Base-by-base conservation (phyloP, 192 early-diverging fungal species). In the Coemansia reversa region DNA sequence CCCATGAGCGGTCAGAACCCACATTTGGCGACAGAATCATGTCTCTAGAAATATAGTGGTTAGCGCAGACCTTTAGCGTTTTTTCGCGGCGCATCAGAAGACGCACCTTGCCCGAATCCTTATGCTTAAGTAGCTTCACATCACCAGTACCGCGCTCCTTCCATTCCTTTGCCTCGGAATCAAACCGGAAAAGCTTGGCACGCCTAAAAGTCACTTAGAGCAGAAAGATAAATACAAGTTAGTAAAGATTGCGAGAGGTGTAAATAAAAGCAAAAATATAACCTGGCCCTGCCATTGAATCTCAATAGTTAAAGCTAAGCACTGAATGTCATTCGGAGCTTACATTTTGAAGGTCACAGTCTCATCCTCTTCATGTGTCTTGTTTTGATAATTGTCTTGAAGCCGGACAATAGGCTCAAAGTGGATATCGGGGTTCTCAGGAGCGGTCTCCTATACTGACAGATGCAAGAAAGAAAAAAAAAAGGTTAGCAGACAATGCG, bases 101-200 rank as follows among this genome's bases (percentile, higher is more conserved):
- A 69, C 97, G 95, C 75, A 98, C 82, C 83, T 94, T 95, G 59
- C 84, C 84, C 65, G 86, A 84, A 54, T 86, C 83, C 86, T 95
- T 94, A 88, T 99, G 96, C 82, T 92, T 86, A 69, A 99, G 80
- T 51, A 99, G 86, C 83, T 94, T 95, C 33, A 97, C 90, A 70
- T 99, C 97, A 61, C 97, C 97, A 24, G 95, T 98, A 28, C 97
- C 96, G 63, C 97, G 93, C 85, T 99, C 97, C 86, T 99, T 99
- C 97, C 97, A 99, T 82, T 99, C 97, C 55, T 91, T 93, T 66
- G 60, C 75, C 30, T 83, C 84, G 66, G 94, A 91, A 74, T 97
- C 93, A 79, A 94, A 99, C 66, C 97, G 92, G 91, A 95, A 99
- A 56, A 99, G 88, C 89, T 98, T 98, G 62, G 67, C 95, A 87